Evolutionary conservation across 371 early-diverging fungal species (phyloP).

Genomic region (Apophysomyces ossiformis): DNA sequence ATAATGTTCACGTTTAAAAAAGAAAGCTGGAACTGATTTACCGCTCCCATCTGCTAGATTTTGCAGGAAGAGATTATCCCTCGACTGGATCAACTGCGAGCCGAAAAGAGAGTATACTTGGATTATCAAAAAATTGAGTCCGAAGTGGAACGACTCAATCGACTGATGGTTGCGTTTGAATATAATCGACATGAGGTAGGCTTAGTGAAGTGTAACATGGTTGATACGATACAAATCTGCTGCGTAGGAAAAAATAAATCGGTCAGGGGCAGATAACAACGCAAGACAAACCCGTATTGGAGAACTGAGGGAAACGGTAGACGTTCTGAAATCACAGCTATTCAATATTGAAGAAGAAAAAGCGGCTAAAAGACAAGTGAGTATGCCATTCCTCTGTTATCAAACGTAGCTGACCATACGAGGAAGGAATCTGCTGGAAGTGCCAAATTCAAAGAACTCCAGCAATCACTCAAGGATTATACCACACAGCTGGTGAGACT

Average conservation of each 20-base stretch:
- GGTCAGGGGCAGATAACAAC: slow-evolving; percentile 44
- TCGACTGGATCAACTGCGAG: slow-evolving; percentile 88
- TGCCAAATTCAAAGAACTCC: slow-evolving; percentile 66
- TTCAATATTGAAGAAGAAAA: slow-evolving; percentile 52
- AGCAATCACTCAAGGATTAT: slow-evolving; percentile 71
- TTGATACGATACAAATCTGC: neutral
- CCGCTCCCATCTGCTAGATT: slow-evolving; percentile 46
- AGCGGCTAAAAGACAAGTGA: slow-evolving; percentile 43
- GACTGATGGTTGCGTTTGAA: slow-evolving; percentile 84
- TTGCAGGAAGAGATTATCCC: slow-evolving; percentile 93
- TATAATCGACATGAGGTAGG: slow-evolving; percentile 66
- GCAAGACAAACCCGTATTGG: slow-evolving; percentile 33
- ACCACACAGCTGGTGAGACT: slow-evolving; percentile 79
- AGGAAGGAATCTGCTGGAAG: slow-evolving; percentile 64
- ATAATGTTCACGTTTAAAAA: neutral
- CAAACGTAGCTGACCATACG: neutral
- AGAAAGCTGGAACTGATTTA: neutral
- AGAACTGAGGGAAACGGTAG: slow-evolving; percentile 28
- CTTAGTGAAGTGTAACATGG: neutral
- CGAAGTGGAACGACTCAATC: slow-evolving; percentile 83
- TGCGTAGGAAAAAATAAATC: slow-evolving; percentile 40
- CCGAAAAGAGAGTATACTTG: slow-evolving; percentile 87
- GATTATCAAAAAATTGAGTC: slow-evolving; percentile 92
- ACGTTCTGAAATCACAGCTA: slow-evolving; percentile 53
- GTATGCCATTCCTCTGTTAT: neutral